phyloP scores from a whole-genome alignment of 2,329 filamentous ascomycete species.

The Alternaria panax region DNA sequence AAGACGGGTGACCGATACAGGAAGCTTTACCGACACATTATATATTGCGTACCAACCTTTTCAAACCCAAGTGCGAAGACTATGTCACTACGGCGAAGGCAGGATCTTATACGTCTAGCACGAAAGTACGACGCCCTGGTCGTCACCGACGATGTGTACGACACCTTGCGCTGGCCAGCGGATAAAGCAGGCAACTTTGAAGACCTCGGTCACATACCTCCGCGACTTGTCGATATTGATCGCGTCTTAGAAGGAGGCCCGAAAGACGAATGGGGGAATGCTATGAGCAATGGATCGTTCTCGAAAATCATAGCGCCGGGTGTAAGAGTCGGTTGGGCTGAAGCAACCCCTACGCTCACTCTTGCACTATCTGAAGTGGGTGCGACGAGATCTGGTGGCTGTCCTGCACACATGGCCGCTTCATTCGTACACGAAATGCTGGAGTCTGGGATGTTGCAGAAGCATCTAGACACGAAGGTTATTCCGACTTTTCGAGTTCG shows the following conservation, averaged over 20 bases:
- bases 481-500: constrained; percentile 61
- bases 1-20: constrained; percentile 65
- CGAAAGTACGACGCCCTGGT: constrained; percentile 77
- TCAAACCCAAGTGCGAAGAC: constrained; percentile 83
- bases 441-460: constrained; percentile 55
- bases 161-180: constrained; percentile 84
- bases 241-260: constrained; percentile 64
- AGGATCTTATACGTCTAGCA: constrained; percentile 73
- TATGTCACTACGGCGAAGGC: constrained; percentile 72
- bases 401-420: constrained; percentile 62
- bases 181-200: constrained; percentile 51
- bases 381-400: constrained; percentile 61
- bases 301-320: constrained; percentile 67
- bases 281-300: constrained; percentile 85
- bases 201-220: constrained; percentile 55
- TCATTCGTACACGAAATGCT: constrained; percentile 62
- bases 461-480: constrained; percentile 58
- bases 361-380: constrained; percentile 62
- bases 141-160: constrained; percentile 61
- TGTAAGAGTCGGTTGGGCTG: constrained; percentile 80
- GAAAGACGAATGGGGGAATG: constrained; percentile 72
- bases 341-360: constrained; percentile 67
- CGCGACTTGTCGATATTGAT: constrained; percentile 80
- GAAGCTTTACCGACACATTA: constrained; percentile 81
- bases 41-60: constrained; percentile 85